These are phyloP conservation scores for Kuraishia cidri DNA, from an alignment of 805 yeast genomes.

Conservation along the genomic window DNA sequence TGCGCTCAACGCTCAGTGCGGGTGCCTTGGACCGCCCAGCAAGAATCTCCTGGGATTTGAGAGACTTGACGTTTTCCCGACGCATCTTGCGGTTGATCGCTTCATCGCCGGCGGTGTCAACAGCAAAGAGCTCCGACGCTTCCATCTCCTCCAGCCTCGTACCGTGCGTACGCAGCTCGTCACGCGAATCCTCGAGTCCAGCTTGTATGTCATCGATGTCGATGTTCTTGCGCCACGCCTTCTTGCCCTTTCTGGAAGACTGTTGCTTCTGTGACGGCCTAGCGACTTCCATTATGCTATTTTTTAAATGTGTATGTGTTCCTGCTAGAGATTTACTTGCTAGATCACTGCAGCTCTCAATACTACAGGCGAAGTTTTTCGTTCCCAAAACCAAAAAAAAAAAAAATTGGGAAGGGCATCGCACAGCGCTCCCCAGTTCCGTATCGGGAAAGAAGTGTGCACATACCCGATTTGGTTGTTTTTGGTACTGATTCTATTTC, in stretches of 20 bases:
- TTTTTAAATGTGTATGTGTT: too few relatives aligned
- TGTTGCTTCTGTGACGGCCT: slow-evolving; percentile 59
- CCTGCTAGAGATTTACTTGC: too few relatives aligned
- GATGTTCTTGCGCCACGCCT: slow-evolving; percentile 88
- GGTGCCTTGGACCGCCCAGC: slow-evolving; percentile 72
- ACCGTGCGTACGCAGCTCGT: slow-evolving; percentile 47
- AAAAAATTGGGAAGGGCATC: too few relatives aligned
- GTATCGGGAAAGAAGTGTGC: too few relatives aligned
- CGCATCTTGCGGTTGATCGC: slow-evolving; percentile 26
- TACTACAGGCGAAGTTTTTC: too few relatives aligned
- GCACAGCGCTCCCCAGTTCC: too few relatives aligned
- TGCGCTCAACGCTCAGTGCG: slow-evolving; percentile 35
- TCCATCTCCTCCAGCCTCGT: slow-evolving; percentile 25
- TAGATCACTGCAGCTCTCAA: too few relatives aligned
- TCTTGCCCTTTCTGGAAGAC: slow-evolving; percentile 85
- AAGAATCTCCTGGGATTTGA: slow-evolving; percentile 50
- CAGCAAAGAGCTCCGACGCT: slow-evolving; percentile 42
- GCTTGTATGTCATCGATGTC: slow-evolving; percentile 73
- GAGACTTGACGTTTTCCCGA: slow-evolving; percentile 23
- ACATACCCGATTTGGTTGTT: too few relatives aligned
- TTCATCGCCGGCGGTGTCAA: slow-evolving; percentile 62
- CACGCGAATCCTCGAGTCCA: slow-evolving; percentile 62
- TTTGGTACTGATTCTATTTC: too few relatives aligned
- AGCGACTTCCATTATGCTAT: slow-evolving; percentile 21
- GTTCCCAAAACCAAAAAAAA: too few relatives aligned